Evolutionary conservation across 2,329 filamentous ascomycete genomes (phyloP).

Genomic region (Aureobasidium sp.): DNA sequence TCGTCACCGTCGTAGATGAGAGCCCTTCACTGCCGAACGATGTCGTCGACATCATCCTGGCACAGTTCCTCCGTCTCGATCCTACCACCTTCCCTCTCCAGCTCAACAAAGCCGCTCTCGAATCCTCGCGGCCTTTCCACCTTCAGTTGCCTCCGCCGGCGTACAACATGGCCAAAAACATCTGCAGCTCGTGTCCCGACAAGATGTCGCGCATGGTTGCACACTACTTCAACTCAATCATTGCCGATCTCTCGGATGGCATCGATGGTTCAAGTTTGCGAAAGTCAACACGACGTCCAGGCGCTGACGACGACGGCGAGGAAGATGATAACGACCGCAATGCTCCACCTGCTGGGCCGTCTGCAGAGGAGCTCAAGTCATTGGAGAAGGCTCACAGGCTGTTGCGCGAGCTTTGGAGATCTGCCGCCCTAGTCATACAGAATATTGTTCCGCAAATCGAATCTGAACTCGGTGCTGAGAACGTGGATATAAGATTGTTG

Average conservation of each 20-base stretch:
- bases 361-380: conserved; percentile 78
- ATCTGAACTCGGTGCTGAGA: conserved; percentile 83
- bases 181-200: conserved; percentile 81
- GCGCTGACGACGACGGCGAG: conserved; percentile 35
- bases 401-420: conserved; percentile 87
- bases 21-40: conserved; percentile 65
- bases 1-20: conserved; percentile 83
- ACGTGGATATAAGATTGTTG: conserved; percentile 72
- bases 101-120: conserved; percentile 36
- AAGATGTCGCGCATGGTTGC: conserved; percentile 93
- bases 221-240: conserved; percentile 95
- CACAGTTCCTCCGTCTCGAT: conserved; percentile 86
- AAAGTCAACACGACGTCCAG: conserved; percentile 45
- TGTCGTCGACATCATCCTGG: conserved; percentile 86
- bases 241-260: conserved; percentile 63
- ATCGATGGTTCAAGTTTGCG: conserved; percentile 18
- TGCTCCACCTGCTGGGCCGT: conserved; percentile 50
- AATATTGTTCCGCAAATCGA: conserved; percentile 93
- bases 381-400: conserved; percentile 82
- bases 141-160: conserved; percentile 82
- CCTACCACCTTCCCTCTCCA: conserved; percentile 43
- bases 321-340: conserved; percentile 35
- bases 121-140: conserved; percentile 38
- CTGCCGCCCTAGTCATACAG: conserved; percentile 75
- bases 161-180: conserved; percentile 91